Conservation (phyloP, 2,329 filamentous ascomycete species). For the Orbilia quercus region DNA sequence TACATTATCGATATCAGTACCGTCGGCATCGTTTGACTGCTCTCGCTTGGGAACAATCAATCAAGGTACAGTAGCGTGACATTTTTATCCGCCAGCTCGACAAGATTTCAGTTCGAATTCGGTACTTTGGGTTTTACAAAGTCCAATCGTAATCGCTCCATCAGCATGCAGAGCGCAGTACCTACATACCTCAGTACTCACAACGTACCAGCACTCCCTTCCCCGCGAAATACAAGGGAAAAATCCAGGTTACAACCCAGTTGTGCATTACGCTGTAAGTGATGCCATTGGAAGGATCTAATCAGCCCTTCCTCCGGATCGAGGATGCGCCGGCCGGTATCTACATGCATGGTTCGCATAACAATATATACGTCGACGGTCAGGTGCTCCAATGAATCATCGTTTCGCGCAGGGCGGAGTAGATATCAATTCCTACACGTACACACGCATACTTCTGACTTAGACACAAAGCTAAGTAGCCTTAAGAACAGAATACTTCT, state of each 20-base stretch:
- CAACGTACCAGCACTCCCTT: no score
- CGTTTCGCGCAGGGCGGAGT: constrained; percentile 10
- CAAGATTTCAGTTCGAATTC: constrained; percentile 1
- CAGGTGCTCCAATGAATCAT: constrained; percentile 46
- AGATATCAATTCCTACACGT: no score
- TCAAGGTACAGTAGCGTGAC: no score
- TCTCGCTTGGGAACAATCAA: no score
- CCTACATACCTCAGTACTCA: no score
- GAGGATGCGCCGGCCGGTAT: background rate
- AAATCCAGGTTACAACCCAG: background rate
- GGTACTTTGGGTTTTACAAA: constrained; percentile 13
- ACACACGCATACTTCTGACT: no score
- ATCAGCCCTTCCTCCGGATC: constrained; percentile 21
- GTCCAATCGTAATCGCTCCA: constrained; percentile 25
- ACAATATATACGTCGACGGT: background rate
- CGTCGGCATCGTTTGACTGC: background rate
- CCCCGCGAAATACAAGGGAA: background rate
- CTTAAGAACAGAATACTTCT: no score
- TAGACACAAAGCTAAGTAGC: no score
- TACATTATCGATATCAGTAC: constrained; percentile 3
- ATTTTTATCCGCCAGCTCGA: no score
- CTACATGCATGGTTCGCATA: no score
- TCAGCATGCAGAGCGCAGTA: constrained; percentile 3
- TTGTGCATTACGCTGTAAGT: background rate
- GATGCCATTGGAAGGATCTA: constrained; percentile 28